Conservation (phyloP, 441 rosid genomes). For the Aquilaria agallochum region DNA sequence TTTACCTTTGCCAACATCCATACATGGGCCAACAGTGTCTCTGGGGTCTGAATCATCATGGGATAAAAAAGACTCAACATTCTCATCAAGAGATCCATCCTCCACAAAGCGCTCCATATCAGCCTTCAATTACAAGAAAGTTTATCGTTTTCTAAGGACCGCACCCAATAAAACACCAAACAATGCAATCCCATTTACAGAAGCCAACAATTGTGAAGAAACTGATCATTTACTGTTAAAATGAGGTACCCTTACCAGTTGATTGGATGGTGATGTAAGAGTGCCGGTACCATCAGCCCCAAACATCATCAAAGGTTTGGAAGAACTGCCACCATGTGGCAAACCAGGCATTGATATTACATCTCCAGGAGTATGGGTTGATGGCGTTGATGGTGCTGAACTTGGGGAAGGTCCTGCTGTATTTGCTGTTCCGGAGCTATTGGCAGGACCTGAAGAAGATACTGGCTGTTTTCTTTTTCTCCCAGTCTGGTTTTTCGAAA, state of each 20-base stretch:
- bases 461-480: slow-evolving; percentile 36
- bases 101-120: slow-evolving; percentile 53
- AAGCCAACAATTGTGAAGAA: too few relatives aligned
- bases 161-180: too few relatives aligned
- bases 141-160: too few relatives aligned
- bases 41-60: slow-evolving; percentile 46
- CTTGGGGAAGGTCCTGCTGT: slow-evolving; percentile 35
- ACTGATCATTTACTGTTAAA: too few relatives aligned
- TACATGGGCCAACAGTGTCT: slow-evolving; percentile 30
- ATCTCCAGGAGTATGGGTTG: slow-evolving; percentile 44
- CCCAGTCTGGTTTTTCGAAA: slow-evolving; percentile 30
- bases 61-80: slow-evolving; percentile 54
- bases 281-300: slow-evolving; percentile 52
- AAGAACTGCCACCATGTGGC: slow-evolving; percentile 41
- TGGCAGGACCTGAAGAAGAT: slow-evolving; percentile 35
- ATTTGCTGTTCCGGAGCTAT: slow-evolving; percentile 36
- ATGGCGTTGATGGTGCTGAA: slow-evolving; percentile 35
- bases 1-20: slow-evolving; percentile 52
- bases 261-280: slow-evolving; percentile 50
- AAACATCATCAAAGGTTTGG: slow-evolving; percentile 50
- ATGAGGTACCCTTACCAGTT: slow-evolving; percentile 29
- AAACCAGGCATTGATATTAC: slow-evolving; percentile 30
- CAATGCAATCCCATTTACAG: too few relatives aligned
- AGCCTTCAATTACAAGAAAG: slow-evolving; percentile 36
- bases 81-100: slow-evolving; percentile 55